phyloP scores from a whole-genome alignment of 1,284 basidiomycete genomes.

The Sphaerobolus stellatus region DNA sequence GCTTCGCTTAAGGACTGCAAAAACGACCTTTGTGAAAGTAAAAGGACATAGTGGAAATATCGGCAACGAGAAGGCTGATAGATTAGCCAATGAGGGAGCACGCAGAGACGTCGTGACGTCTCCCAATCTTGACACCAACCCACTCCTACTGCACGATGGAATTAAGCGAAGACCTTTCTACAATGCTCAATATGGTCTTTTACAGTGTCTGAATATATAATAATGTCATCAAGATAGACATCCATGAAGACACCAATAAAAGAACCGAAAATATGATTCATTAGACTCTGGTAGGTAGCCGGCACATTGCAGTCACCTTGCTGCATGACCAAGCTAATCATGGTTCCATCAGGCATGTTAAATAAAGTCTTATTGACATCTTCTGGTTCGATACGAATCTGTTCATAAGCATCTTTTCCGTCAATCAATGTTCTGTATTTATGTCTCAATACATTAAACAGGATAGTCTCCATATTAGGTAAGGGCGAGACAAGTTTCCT shows the following conservation, averaged over 20 bases:
- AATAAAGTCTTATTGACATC: constrained; percentile 28
- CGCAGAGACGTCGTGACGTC: constrained; percentile 22
- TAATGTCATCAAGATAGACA: too few relatives aligned
- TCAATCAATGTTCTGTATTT: constrained; percentile 25
- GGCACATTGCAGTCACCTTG: constrained; percentile 31
- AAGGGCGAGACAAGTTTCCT: constrained; percentile 25
- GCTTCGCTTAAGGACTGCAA: constrained; percentile 36
- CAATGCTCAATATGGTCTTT: constrained; percentile 30
- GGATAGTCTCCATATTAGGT: constrained; percentile 30
- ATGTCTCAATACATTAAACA: constrained; percentile 16
- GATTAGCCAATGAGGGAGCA: constrained; percentile 27
- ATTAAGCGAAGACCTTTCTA: constrained; percentile 21
- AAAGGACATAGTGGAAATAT: constrained; percentile 32
- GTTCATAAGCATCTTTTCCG: constrained; percentile 28
- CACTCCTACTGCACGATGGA: too few relatives aligned
- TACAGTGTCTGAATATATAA: constrained; percentile 23
- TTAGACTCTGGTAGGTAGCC: constrained; percentile 26
- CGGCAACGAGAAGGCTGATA: constrained; percentile 24
- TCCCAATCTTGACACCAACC: too few relatives aligned
- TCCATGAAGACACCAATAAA: constrained; percentile 26
- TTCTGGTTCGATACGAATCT: constrained; percentile 33
- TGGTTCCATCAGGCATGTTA: constrained; percentile 33
- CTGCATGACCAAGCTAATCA: constrained; percentile 34
- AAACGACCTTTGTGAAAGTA: constrained; percentile 29
- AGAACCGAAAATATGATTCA: constrained; percentile 32